Base-by-base conservation (phyloP, 2,329 filamentous ascomycete species). In the Apiospora koreana region DNA sequence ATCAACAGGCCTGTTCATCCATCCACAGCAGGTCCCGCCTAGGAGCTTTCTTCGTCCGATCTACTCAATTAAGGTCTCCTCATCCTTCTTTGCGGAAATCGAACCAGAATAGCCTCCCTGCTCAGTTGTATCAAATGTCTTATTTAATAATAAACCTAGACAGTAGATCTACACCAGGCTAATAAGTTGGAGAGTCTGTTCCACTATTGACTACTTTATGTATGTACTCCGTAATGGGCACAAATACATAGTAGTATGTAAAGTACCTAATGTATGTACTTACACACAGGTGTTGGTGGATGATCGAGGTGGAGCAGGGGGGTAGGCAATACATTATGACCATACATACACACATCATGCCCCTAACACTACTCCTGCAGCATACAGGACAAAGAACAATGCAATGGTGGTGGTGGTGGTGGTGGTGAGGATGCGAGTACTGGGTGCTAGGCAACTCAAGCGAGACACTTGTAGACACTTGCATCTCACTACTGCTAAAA, bases 101-200 rank as follows among this genome's bases (percentile, higher is more conserved):
- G 54, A 62, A 62, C 31, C 54, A 62, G 18, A n/a, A 62, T 28
- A 62, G 54, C 54, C 54, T 62, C 54, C 54, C 54, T 62, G 54
- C 3, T 38, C 31, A 38, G 18, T n/a, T 38, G 54, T 38, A 38
- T 62, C 54, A 62, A 62, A 38, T 62, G 54, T 62, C 54, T 62
- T 62, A 62, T 62, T 62, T 62, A 62, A 62, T 62, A 62, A 62
- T 62, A 62, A 62, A 62, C 54, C 54, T 62, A 31, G 54, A 31
- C 54, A 62, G 54, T 23, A 62, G 54, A 62, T 62, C 54, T 62
- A 62, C 54, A 38, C 54, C 54, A 62, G 54, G 31, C 54, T 62
- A 62, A 62, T 62, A 62, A 38, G 54, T 38, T 62, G 54, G 54
- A 62, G 54, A 62, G 54, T 35, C 28, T 62, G 54, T 62, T 6